These are phyloP conservation scores for Galeopsis tetrahit DNA, from an alignment of 257 asterid species.

Conservation along the genomic window DNA sequence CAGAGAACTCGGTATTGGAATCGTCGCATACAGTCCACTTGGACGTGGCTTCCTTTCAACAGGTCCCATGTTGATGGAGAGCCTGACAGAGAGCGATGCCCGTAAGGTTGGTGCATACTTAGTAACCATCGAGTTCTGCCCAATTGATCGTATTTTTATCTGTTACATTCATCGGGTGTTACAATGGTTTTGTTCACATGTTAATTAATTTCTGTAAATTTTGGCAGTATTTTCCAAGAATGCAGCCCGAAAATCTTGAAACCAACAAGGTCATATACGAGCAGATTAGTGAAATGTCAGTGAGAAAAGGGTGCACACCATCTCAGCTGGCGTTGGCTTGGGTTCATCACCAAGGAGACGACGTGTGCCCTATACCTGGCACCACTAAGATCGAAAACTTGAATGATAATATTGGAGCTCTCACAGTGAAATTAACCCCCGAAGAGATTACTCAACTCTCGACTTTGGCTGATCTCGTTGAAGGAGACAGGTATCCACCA, in stretches of 20 bases:
- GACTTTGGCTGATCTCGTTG: slow-evolving; percentile 30
- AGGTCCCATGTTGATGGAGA: slow-evolving; percentile 33
- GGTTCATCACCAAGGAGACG: slow-evolving; percentile 55
- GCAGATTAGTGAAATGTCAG: slow-evolving; percentile 40
- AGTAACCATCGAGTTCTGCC: background rate
- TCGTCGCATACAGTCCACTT: slow-evolving; percentile 44
- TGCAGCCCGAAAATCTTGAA: slow-evolving; percentile 44
- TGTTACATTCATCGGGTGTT: background rate
- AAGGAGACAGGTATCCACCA: slow-evolving; percentile 31
- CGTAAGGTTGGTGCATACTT: slow-evolving; percentile 35
- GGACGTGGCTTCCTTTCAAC: slow-evolving; percentile 41
- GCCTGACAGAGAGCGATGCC: slow-evolving; percentile 20
- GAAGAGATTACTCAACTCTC: slow-evolving; percentile 41
- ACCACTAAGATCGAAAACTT: slow-evolving; percentile 49
- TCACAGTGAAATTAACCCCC: slow-evolving; percentile 30
- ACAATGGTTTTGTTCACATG: background rate
- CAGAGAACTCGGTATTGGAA: slow-evolving; percentile 50
- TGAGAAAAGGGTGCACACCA: slow-evolving; percentile 44
- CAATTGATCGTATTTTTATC: background rate
- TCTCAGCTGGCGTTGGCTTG: slow-evolving; percentile 53
- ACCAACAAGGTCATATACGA: slow-evolving; percentile 39
- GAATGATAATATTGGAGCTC: slow-evolving; percentile 39
- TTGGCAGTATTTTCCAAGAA: slow-evolving; percentile 37
- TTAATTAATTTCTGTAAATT: background rate
- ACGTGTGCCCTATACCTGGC: slow-evolving; percentile 51